Evolutionary conservation across 495 filamentous ascomycete genomes (phyloP).

Genomic region (Xylaria acuta): DNA sequence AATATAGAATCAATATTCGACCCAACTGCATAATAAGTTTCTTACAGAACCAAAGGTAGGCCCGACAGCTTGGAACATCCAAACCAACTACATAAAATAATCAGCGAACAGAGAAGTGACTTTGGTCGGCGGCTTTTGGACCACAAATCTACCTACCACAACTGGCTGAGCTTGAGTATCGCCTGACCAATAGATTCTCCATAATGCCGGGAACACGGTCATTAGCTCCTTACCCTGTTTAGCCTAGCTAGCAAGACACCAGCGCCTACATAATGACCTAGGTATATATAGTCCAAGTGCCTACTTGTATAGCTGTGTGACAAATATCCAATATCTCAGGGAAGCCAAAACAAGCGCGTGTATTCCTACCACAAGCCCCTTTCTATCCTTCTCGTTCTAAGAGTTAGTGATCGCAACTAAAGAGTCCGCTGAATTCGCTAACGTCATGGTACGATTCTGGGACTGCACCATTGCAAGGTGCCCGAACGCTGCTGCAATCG

Average conservation of each 20-base stretch:
- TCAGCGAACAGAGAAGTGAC: no score
- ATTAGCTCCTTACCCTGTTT: background rate
- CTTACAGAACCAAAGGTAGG: no score
- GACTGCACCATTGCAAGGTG: background rate
- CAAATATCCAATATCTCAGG: background rate
- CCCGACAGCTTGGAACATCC: no score
- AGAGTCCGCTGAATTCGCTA: background rate
- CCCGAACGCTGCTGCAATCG: background rate
- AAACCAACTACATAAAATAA: no score
- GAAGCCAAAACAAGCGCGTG: background rate
- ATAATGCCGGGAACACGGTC: background rate
- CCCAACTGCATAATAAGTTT: no score
- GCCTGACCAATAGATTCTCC: background rate
- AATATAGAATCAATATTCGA: no score
- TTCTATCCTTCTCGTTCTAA: background rate
- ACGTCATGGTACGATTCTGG: background rate
- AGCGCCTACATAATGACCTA: no score
- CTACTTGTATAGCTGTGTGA: no score
- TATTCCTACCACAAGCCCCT: background rate
- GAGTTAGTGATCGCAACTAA: background rate
- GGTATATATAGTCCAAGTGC: no score
- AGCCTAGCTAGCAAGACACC: no score
- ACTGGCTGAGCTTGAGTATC: background rate
- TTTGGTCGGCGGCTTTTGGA: no score
- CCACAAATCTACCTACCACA: no score